Evolutionary conservation across 257 asterid genomes (phyloP).

Genomic region (Sherardia arvensis): DNA sequence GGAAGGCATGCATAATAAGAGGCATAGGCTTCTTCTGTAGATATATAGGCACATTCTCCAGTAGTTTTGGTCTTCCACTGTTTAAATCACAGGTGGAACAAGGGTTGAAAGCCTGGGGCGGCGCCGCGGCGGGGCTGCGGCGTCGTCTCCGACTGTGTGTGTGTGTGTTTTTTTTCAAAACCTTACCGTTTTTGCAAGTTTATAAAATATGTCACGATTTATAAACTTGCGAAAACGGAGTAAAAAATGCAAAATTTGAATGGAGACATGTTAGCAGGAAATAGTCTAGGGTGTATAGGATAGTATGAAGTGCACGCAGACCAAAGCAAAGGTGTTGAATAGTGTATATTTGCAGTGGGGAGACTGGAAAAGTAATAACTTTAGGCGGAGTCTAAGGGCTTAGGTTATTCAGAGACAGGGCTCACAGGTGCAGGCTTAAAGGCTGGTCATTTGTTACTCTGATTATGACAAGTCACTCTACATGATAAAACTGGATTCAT

Average conservation of each 20-base stretch:
- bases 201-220: too few relatives aligned
- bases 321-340: neutral
- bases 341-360: too few relatives aligned
- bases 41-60: neutral
- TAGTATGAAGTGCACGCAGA: neutral
- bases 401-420: neutral
- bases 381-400: slow-evolving; percentile 1
- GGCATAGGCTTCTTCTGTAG: neutral
- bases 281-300: too few relatives aligned
- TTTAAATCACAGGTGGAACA: slow-evolving; percentile 16
- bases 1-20: neutral
- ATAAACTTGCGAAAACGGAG: too few relatives aligned
- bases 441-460: neutral
- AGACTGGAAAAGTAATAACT: neutral
- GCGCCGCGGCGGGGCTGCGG: slow-evolving; percentile 7
- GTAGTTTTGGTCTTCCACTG: too few relatives aligned
- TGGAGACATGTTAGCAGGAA: neutral
- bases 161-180: neutral
- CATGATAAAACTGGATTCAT: neutral
- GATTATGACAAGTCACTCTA: slow-evolving; percentile 5
- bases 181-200: neutral
- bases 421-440: slow-evolving; percentile 7
- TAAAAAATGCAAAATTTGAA: neutral
- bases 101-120: slow-evolving; percentile 12
- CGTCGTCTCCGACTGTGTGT: neutral